These are phyloP conservation scores for Rhynchosporium secalis DNA, from an alignment of 2,329 filamentous ascomycete species.

Conservation along the genomic window DNA sequence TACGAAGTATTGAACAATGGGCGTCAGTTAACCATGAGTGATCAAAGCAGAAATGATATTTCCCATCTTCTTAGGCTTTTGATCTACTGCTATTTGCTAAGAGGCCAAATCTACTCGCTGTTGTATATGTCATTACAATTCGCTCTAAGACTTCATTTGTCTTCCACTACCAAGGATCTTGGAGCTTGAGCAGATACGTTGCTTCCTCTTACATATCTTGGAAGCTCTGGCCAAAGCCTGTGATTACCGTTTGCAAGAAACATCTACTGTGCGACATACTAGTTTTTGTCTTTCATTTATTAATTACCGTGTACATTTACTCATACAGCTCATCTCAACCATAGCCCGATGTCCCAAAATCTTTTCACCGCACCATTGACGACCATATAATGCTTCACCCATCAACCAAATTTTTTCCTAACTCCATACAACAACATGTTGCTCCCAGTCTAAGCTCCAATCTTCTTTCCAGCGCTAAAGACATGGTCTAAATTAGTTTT, in stretches of 20 bases:
- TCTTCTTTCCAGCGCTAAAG: constrained; percentile 11
- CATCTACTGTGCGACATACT: neutral
- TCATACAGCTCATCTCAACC: neutral
- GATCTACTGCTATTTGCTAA: too few relatives aligned
- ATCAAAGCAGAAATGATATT: neutral
- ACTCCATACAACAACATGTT: neutral
- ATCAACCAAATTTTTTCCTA: neutral
- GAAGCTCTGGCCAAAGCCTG: too few relatives aligned
- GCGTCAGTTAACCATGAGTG: neutral
- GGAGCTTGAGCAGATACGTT: too few relatives aligned
- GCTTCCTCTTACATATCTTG: too few relatives aligned
- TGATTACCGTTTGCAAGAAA: neutral
- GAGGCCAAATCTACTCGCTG: too few relatives aligned
- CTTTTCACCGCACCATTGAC: neutral
- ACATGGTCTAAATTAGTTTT: neutral
- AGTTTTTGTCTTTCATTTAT: neutral
- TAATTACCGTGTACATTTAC: neutral
- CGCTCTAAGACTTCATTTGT: neutral
- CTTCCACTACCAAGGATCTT: neutral
- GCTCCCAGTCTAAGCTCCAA: constrained; percentile 5
- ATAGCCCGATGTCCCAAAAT: too few relatives aligned
- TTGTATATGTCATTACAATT: too few relatives aligned
- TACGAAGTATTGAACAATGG: neutral
- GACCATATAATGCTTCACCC: neutral
- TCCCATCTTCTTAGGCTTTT: neutral